Evolutionary conservation across 2,329 filamentous ascomycete genomes (phyloP).

Genomic region (Colletotrichum gigasporum): DNA sequence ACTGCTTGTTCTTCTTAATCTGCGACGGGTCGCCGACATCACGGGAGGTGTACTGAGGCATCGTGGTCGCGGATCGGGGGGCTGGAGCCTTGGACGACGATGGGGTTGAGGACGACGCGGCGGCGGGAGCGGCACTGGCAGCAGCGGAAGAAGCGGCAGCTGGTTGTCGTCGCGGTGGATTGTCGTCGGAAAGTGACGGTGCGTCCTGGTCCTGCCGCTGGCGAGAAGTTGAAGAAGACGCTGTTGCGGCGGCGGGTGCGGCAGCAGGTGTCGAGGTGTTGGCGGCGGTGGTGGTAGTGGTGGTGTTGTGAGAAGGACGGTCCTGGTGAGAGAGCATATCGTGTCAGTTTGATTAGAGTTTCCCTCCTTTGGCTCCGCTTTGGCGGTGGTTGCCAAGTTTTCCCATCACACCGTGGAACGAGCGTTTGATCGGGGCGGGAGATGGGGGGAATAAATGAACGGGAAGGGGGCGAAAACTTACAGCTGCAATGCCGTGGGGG

Average conservation of each 20-base stretch:
- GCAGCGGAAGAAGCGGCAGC: conserved; percentile 10
- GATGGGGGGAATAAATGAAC: conserved; percentile 25
- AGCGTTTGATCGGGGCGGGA: conserved; percentile 22
- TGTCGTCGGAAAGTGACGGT: conserved; percentile 12
- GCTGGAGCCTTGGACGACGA: conserved; percentile 29
- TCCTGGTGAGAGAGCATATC: conserved; percentile 31
- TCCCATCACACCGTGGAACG: conserved; percentile 28
- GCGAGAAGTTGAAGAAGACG: conserved; percentile 21
- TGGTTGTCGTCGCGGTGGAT: conserved; percentile 16
- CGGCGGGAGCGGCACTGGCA: not conserved
- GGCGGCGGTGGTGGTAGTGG: conserved; percentile 8
- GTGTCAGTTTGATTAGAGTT: conserved; percentile 34
- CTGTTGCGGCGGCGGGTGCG: conserved; percentile 14
- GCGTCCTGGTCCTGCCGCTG: conserved; percentile 27
- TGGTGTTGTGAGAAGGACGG: conserved; percentile 23
- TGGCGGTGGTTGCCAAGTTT: conserved; percentile 30
- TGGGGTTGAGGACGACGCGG: conserved; percentile 29
- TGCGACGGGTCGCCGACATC: conserved; percentile 74
- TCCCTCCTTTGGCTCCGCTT: conserved; percentile 32
- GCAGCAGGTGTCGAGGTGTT: not conserved
- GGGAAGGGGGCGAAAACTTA: conserved; percentile 25
- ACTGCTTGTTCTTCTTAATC: conserved; percentile 95
- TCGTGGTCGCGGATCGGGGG: conserved; percentile 48
- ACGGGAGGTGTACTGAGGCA: conserved; percentile 74
- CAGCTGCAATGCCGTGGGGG: conserved; percentile 21